A percentile compares a stretch with the other conserved stretches of the same genome.
These are phyloP conservation scores for Neurospora tetrasperma DNA, from an alignment of 495 filamentous ascomycete species.

Conservation along the genomic window DNA sequence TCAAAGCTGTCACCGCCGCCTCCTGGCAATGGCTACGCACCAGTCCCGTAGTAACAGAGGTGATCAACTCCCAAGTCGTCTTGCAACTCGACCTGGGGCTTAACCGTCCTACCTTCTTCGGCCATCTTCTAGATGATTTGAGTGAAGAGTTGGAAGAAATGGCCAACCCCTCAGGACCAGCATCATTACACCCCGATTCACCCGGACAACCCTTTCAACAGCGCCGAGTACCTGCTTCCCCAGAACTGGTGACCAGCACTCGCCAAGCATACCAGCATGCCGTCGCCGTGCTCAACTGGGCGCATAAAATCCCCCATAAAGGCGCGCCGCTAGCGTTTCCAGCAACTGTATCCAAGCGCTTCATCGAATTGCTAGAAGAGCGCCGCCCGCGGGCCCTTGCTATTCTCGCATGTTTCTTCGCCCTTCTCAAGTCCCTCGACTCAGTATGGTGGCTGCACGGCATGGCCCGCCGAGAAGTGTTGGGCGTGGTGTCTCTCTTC, in stretches of 20 bases:
- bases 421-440: constrained; percentile 42
- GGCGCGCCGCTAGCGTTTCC: constrained; percentile 44
- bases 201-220: neutral
- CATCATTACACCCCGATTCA: neutral
- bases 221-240: neutral
- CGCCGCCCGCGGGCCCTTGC: constrained; percentile 43
- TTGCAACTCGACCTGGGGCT: constrained; percentile 37
- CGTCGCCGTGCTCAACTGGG: constrained; percentile 47
- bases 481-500: constrained; percentile 42
- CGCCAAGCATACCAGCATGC: constrained; percentile 45
- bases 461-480: constrained; percentile 44
- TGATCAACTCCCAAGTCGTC: constrained; percentile 46
- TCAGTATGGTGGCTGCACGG: constrained; percentile 47
- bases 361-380: constrained; percentile 41
- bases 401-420: constrained; percentile 47
- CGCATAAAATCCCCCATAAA: constrained; percentile 44
- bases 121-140: constrained; percentile 38
- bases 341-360: constrained; percentile 49
- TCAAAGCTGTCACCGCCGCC: constrained; percentile 42
- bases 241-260: constrained; percentile 22
- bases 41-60: constrained; percentile 39
- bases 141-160: constrained; percentile 36
- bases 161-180: constrained; percentile 4
- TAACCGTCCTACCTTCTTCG: constrained; percentile 36
- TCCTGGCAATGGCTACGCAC: constrained; percentile 43